Conservation (phyloP, 257 asterid species). For the Ophiorrhiza pumila region DNA sequence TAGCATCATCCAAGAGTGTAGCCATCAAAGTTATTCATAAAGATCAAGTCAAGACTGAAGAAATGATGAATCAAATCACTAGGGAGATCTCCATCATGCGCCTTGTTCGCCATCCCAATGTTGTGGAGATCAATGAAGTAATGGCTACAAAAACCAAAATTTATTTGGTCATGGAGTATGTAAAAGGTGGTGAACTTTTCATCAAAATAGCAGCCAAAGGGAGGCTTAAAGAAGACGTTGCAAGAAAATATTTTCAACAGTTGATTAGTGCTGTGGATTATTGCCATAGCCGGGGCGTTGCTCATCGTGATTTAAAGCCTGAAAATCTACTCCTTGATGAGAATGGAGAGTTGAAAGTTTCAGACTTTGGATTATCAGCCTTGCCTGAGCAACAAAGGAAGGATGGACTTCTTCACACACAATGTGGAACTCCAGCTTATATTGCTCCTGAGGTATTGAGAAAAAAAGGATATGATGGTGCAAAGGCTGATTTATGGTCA, state of each 20-base stretch:
- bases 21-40: constrained; percentile 75
- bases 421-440: constrained; percentile 79
- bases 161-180: constrained; percentile 68
- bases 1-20: constrained; percentile 52
- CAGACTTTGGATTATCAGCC: constrained; percentile 76
- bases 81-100: constrained; percentile 72
- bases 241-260: constrained; percentile 70
- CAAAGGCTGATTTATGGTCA: constrained; percentile 73
- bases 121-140: constrained; percentile 68
- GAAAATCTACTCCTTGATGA: constrained; percentile 70
- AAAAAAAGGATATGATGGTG: constrained; percentile 70
- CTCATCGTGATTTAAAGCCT: constrained; percentile 67
- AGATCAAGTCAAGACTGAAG: constrained; percentile 47
- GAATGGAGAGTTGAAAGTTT: constrained; percentile 50
- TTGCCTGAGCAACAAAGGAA: constrained; percentile 52
- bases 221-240: constrained; percentile 44
- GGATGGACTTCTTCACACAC: constrained; percentile 74
- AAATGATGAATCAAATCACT: constrained; percentile 55
- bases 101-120: constrained; percentile 66
- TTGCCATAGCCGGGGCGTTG: constrained; percentile 86
- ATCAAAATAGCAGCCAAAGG: constrained; percentile 50
- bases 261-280: constrained; percentile 66
- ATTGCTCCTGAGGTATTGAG: constrained; percentile 72
- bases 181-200: constrained; percentile 73
- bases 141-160: constrained; percentile 72